These are phyloP conservation scores for Cryphonectria naterciae DNA, from an alignment of 2,329 filamentous ascomycete genomes.

Conservation along the genomic window DNA sequence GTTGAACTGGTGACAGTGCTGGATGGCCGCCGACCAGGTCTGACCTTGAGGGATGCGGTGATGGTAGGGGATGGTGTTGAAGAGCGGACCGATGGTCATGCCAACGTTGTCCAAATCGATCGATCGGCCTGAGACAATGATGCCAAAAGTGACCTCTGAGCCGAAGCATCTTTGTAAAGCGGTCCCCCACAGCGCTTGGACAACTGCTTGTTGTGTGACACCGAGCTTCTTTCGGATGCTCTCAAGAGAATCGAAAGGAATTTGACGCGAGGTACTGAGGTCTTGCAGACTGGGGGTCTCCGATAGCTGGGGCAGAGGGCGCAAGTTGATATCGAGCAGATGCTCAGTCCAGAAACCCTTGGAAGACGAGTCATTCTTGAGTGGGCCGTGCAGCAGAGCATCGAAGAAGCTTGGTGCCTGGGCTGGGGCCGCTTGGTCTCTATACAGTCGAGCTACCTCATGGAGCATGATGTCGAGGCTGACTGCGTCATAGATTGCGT, in stretches of 20 bases:
- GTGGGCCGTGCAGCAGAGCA: constrained; percentile 70
- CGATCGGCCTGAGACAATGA: constrained; percentile 78
- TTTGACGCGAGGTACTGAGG: constrained; percentile 33
- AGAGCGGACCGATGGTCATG: constrained; percentile 76
- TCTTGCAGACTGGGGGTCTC: constrained; percentile 15
- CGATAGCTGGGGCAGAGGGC: constrained; percentile 31
- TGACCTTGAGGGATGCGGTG: constrained; percentile 47
- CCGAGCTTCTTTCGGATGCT: constrained; percentile 60
- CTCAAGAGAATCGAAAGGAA: constrained; percentile 53
- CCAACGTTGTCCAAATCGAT: constrained; percentile 70
- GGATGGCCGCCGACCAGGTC: constrained; percentile 65
- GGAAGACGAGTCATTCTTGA: constrained; percentile 50
- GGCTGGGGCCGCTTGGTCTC: constrained; percentile 26
- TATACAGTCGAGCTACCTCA: constrained; percentile 48
- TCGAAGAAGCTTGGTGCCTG: constrained; percentile 65
- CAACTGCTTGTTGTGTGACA: constrained; percentile 77
- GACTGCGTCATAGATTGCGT: constrained; percentile 84
- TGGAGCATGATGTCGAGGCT: constrained; percentile 72
- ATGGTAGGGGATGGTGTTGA: constrained; percentile 84
- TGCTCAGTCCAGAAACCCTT: constrained; percentile 70
- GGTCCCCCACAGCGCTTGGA: constrained; percentile 75
- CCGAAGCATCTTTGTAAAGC: constrained; percentile 59
- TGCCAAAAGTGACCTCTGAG: constrained; percentile 62
- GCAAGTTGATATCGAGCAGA: constrained; percentile 44
- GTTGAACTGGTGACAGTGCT: constrained; percentile 72